A percentile compares a stretch with the other conserved stretches of the same genome.
Conservation (phyloP, 768 basidiomycete genomes). For the Baorangia bicolor region DNA sequence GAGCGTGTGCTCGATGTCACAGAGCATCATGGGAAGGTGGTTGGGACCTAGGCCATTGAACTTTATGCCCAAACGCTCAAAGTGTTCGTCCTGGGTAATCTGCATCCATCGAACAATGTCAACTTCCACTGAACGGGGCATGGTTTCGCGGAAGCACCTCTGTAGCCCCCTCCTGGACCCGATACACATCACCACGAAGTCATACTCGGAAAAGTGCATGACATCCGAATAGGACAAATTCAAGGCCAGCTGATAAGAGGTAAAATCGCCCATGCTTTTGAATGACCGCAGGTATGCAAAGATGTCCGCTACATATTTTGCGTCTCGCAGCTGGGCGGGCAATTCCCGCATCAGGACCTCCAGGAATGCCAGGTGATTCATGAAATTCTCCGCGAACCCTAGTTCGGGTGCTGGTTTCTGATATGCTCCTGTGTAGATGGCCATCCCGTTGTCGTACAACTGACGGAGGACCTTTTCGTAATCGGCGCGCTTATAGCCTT, state of each 20-base stretch:
- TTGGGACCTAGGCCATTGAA: constrained; percentile 53
- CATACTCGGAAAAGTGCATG: constrained; percentile 61
- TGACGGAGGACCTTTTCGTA: constrained; percentile 54
- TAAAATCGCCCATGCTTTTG: constrained; percentile 75
- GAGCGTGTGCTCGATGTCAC: constrained; percentile 75
- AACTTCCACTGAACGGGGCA: constrained; percentile 45
- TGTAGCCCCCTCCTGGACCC: constrained; percentile 65
- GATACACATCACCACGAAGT: constrained; percentile 69
- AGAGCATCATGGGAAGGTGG: constrained; percentile 53
- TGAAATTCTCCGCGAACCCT: constrained; percentile 44
- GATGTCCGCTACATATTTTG: constrained; percentile 61
- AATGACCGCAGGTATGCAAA: constrained; percentile 58
- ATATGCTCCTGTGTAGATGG: constrained; percentile 72
- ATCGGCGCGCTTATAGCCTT: constrained; percentile 46
- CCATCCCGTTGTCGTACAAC: constrained; percentile 36
- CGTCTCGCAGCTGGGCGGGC: constrained; percentile 44
- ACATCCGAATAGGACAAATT: constrained; percentile 56
- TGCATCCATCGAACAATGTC: constrained; percentile 66
- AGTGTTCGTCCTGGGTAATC: constrained; percentile 57
- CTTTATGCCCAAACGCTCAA: constrained; percentile 53
- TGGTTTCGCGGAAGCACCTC: constrained; percentile 59
- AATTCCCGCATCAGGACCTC: constrained; percentile 62
- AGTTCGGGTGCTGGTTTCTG: constrained; percentile 67
- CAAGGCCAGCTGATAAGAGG: constrained; percentile 64
- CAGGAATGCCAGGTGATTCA: constrained; percentile 64